Base-by-base conservation (phyloP, 2,329 filamentous ascomycete genomes). In the Colletotrichum sp. region DNA sequence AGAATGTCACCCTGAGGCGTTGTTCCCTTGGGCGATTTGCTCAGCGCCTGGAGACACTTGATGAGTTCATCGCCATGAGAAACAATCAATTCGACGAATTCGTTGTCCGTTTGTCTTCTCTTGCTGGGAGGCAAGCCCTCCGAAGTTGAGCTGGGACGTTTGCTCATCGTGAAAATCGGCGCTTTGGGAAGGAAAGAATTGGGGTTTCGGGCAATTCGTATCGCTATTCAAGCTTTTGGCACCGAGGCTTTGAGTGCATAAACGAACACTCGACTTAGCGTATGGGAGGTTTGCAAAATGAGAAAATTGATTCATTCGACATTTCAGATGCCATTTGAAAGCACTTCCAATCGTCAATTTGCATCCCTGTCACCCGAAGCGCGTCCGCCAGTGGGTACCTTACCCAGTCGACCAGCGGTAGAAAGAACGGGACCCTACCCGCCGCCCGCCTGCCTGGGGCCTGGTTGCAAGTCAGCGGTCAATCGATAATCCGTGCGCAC, bases 11-110 rank as follows among this genome's bases (percentile, higher is more conserved):
- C 32, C 52, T 56, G 36, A 21, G 21, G 9, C 12, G 52, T 55
- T 18, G 52, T 34, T 6, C 12, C 32, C 21, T 55, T 69, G 21
- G 55, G 48, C 8, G 60, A 80, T 66, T 80, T 70, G 65, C 83
- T 84, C 10, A 88, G 77, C 12, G 82, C 79, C 36, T 85, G 80
- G 4, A 87, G 81, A 68, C 84, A 84, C 60, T 81, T 79, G 13
- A 86, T 81, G 18, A 89, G 79, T 48, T 83, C 83, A 73, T 88
- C 82, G 15, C 84, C 84, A 76, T 85, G 82, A 7, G 81, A 77
- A 21, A 84, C 76, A 10, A 86, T 78, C 21, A 80, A 61, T 9
- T 77, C 78, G 12, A 87, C 66, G 1, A 83, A 81, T 6, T 80
- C 77, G 70, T 72, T 6, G 60, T 68, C 58, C 10, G 28, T 68